Evolutionary conservation across 2,329 filamentous ascomycete species (phyloP).

Genomic region (Fusarium tupiense): DNA sequence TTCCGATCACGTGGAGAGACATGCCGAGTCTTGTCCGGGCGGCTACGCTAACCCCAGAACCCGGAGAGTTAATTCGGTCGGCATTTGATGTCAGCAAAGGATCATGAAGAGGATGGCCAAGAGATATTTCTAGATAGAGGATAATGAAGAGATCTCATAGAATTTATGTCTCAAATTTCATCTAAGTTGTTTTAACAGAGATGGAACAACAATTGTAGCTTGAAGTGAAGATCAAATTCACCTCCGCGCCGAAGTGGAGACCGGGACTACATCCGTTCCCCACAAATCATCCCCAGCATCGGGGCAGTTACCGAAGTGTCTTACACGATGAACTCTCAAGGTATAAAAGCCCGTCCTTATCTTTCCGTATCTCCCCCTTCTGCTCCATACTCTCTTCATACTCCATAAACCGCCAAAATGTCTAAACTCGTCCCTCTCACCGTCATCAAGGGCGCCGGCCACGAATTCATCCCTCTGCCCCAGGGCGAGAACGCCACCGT

Average conservation of each 20-base stretch:
- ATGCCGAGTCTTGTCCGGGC: background rate
- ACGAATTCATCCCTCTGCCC: conserved; percentile 39
- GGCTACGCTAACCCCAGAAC: background rate
- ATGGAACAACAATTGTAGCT: background rate
- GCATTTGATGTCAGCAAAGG: background rate
- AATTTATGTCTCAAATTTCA: rapidly evolving
- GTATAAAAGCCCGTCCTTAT: conserved; percentile 5
- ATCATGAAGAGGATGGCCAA: too few species aligned
- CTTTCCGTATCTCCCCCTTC: background rate
- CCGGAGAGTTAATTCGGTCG: background rate
- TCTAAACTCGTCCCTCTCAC: conserved; percentile 40
- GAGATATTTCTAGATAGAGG: too few species aligned
- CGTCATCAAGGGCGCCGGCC: conserved; percentile 39
- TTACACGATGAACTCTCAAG: background rate
- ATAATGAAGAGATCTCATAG: too few species aligned
- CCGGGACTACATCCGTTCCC: conserved; percentile 22
- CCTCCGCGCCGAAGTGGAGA: background rate
- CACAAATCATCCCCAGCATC: conserved; percentile 16
- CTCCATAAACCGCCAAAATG: conserved; percentile 17
- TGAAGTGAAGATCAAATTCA: too few species aligned
- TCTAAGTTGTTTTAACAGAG: rapidly evolving
- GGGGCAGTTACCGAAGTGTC: conserved; percentile 20
- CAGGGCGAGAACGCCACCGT: conserved; percentile 38
- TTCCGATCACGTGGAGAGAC: conserved; percentile 22
- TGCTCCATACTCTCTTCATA: background rate